Evolutionary conservation across 176 grass and related monocot species (phyloP).

Genomic region (Pontederia crassipes): DNA sequence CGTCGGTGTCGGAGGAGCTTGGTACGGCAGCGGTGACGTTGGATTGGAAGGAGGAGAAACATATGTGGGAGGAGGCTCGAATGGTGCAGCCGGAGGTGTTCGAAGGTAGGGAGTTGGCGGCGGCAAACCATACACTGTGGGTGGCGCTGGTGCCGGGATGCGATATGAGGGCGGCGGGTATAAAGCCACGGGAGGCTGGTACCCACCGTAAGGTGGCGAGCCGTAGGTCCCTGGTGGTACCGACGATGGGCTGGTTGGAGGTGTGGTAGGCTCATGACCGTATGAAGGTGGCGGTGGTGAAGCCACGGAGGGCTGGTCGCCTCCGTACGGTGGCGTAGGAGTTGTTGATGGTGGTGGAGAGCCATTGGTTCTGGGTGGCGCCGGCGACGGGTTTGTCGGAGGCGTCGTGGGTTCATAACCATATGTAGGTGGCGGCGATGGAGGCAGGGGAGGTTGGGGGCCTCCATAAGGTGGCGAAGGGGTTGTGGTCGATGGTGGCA

Average conservation of each 20-base stretch:
- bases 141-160: neutral
- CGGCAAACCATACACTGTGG: neutral
- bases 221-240: neutral
- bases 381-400: slow-evolving; percentile 1
- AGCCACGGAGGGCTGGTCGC: neutral
- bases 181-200: neutral
- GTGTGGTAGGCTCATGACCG: neutral
- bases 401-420: neutral
- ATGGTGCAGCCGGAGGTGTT: neutral
- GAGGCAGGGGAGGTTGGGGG: slow-evolving; percentile 9
- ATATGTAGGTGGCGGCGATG: slow-evolving; percentile 11
- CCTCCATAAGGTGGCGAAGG: slow-evolving; percentile 11
- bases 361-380: neutral
- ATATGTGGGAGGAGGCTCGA: too few relatives aligned
- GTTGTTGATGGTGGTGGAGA: slow-evolving; percentile 14
- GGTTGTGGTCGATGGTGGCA: slow-evolving; percentile 9
- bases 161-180: neutral
- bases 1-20: neutral
- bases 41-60: neutral
- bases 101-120: neutral
- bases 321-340: slow-evolving; percentile 15
- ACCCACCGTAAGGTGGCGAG: neutral
- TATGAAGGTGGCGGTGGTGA: neutral
- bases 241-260: neutral
- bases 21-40: neutral